Percentiles rank a stretch among this genome's conserved stretches.
These are phyloP conservation scores for Paraurostyla sp. DNA, from an alignment of 73 alveolate species.

Conservation along the genomic window DNA sequence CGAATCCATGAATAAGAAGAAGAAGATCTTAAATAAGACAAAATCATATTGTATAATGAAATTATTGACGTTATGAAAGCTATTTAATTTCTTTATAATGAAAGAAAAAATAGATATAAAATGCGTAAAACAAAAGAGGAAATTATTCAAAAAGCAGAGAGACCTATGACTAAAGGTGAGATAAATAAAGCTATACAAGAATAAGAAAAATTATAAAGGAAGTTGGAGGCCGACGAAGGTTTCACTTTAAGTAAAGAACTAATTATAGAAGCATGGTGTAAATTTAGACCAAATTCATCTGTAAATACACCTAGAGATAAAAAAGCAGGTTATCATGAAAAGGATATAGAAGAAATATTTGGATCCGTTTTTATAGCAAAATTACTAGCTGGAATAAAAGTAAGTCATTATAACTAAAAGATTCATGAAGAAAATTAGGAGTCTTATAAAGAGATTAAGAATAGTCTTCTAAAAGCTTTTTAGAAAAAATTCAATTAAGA, in stretches of 20 bases:
- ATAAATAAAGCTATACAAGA: neutral
- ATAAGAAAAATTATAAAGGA: neutral
- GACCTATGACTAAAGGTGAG: neutral
- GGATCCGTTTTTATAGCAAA: constrained; percentile 46
- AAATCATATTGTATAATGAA: constrained; percentile 58
- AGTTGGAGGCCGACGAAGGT: constrained; percentile 33
- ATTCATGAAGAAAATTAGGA: neutral
- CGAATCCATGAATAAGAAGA: constrained; percentile 26
- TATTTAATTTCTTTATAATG: constrained; percentile 27
- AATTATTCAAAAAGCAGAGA: neutral
- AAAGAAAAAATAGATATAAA: neutral
- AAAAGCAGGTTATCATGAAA: neutral
- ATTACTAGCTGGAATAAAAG: constrained; percentile 46
- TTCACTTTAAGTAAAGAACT: constrained; percentile 39
- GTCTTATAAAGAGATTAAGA: constrained; percentile 31
- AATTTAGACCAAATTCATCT: constrained; percentile 51
- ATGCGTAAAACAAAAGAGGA: neutral
- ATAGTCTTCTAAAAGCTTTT: neutral
- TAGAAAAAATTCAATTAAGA: neutral
- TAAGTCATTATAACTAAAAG: constrained; percentile 28
- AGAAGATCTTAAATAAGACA: constrained; percentile 33
- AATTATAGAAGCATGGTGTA: constrained; percentile 72
- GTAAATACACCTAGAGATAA: constrained; percentile 31
- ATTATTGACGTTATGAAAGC: constrained; percentile 71
- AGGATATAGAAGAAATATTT: constrained; percentile 45